Percentiles rank a stretch among this genome's conserved stretches.
Conservation (phyloP, 1,284 basidiomycete genomes). For the Ustilago vetiveriae region DNA sequence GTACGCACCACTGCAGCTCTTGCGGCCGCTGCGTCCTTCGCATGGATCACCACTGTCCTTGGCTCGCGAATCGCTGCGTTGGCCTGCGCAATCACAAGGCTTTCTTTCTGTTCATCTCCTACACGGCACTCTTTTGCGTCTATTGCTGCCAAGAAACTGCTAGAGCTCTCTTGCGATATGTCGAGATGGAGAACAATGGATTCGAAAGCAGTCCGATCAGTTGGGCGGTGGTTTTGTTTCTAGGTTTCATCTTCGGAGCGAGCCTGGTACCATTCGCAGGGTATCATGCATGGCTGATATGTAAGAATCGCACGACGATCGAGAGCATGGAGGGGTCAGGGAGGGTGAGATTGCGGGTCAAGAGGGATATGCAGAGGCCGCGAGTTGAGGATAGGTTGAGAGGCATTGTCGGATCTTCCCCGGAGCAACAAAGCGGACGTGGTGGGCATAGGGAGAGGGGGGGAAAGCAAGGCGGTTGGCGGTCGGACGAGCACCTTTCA, state of each 20-base stretch:
- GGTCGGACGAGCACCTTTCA: slow-evolving; percentile 51
- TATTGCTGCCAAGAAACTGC: slow-evolving; percentile 50
- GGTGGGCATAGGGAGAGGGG: neutral
- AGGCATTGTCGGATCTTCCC: slow-evolving; percentile 14
- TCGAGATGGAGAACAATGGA: slow-evolving; percentile 47
- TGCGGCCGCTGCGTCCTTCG: slow-evolving; percentile 58
- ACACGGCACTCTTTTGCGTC: slow-evolving; percentile 60
- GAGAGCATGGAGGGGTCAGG: slow-evolving; percentile 67
- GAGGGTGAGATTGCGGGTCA: slow-evolving; percentile 35
- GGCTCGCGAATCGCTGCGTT: slow-evolving; percentile 70
- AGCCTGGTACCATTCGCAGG: slow-evolving; percentile 58
- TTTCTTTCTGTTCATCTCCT: slow-evolving; percentile 66
- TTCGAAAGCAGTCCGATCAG: slow-evolving; percentile 63
- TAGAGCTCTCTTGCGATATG: slow-evolving; percentile 47
- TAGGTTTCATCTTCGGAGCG: slow-evolving; percentile 57
- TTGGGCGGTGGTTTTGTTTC: slow-evolving; percentile 65
- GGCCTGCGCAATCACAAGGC: slow-evolving; percentile 67
- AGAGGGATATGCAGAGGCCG: slow-evolving; percentile 12
- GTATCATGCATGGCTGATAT: slow-evolving; percentile 65
- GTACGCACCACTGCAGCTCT: slow-evolving; percentile 62
- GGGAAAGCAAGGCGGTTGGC: slow-evolving; percentile 19
- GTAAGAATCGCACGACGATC: slow-evolving; percentile 66
- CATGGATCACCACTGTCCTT: slow-evolving; percentile 71
- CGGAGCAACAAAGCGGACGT: neutral
- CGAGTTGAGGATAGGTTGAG: slow-evolving; percentile 39